phyloP scores from a whole-genome alignment of 352 stramenopile genomes.

The Globisporangium recalcitrans region DNA sequence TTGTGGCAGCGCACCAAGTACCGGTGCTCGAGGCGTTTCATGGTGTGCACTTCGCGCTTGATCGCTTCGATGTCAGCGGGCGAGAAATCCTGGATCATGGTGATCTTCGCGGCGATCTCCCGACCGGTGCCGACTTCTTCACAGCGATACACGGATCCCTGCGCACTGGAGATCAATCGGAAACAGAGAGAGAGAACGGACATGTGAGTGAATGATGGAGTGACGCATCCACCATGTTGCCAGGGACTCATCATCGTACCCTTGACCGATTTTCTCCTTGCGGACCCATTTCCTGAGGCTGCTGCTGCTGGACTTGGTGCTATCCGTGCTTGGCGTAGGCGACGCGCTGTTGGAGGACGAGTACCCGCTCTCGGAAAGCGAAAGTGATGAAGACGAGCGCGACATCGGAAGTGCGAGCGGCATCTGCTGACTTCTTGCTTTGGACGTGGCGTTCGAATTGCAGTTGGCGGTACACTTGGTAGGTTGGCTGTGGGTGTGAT shows the following conservation, averaged over 20 bases:
- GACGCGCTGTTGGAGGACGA: constrained; percentile 20
- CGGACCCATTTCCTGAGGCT: constrained; percentile 37
- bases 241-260: constrained; percentile 24
- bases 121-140: constrained; percentile 43
- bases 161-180: constrained; percentile 21
- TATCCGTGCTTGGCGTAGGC: constrained; percentile 15
- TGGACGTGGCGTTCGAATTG: neutral
- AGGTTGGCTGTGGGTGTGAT: neutral
- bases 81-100: constrained; percentile 54
- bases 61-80: constrained; percentile 44
- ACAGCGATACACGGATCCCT: constrained; percentile 71
- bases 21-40: constrained; percentile 53
- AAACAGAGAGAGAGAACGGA: neutral
- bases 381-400: constrained; percentile 21
- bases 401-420: constrained; percentile 18
- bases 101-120: constrained; percentile 66
- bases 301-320: constrained; percentile 12
- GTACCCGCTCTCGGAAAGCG: constrained; percentile 26
- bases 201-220: neutral
- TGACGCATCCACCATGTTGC: too few species aligned
- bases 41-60: constrained; percentile 60
- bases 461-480: neutral
- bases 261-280: constrained; percentile 80
- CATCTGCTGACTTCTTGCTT: neutral
- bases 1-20: constrained; percentile 66